Evolutionary conservation across 768 basidiomycete genomes (phyloP).

Genomic region (Strobilomyces echinocephalus): DNA sequence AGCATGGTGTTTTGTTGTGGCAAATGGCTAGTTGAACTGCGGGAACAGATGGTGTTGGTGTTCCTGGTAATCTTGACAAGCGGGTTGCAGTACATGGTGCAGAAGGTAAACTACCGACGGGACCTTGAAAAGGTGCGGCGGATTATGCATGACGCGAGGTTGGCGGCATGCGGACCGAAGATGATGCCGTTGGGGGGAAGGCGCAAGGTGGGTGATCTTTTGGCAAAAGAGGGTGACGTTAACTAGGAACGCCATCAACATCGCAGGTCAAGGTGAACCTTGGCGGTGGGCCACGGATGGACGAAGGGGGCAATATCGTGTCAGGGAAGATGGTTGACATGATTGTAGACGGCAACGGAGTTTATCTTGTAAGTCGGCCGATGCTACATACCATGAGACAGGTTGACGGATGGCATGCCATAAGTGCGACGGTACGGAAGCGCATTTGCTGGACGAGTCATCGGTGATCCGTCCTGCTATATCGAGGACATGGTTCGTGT

Average conservation of each 20-base stretch:
- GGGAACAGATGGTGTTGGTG: constrained; percentile 59
- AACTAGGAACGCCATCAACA: constrained; percentile 1
- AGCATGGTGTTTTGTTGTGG: constrained; percentile 18
- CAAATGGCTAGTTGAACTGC: neutral
- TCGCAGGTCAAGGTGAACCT: constrained; percentile 68
- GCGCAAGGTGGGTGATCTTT: constrained; percentile 54
- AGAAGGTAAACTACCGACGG: constrained; percentile 68
- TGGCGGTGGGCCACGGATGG: constrained; percentile 45
- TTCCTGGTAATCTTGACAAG: constrained; percentile 79
- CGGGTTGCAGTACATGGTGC: constrained; percentile 77
- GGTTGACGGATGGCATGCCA: constrained; percentile 5
- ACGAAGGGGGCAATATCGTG: constrained; percentile 52
- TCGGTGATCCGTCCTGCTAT: constrained; percentile 56
- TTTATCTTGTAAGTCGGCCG: constrained; percentile 62
- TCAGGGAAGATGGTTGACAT: constrained; percentile 63
- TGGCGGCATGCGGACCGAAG: constrained; percentile 81
- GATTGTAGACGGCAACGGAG: constrained; percentile 71
- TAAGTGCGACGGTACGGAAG: constrained; percentile 53
- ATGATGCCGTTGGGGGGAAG: constrained; percentile 55
- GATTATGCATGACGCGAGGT: constrained; percentile 56
- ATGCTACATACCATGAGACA: constrained; percentile 3
- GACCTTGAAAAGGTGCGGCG: constrained; percentile 66
- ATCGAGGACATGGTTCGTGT: constrained; percentile 65
- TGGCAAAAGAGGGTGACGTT: neutral
- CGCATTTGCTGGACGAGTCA: constrained; percentile 54